A percentile compares a stretch with the other conserved stretches of the same genome.
phyloP scores from a whole-genome alignment of 352 stramenopile species.

The Blastocystis sp. region DNA sequence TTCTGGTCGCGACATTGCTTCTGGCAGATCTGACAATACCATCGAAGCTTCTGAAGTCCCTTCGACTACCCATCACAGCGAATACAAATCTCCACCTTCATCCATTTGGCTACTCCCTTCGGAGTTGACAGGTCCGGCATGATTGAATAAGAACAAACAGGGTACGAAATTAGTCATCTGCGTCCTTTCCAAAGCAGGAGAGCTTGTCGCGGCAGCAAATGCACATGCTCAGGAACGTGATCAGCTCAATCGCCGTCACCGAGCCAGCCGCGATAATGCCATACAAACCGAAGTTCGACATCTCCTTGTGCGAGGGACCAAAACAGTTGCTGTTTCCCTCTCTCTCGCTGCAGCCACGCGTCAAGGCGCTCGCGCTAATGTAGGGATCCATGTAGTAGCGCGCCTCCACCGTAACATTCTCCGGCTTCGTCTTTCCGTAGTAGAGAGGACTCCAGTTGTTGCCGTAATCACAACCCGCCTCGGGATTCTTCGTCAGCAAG shows the following conservation, averaged over 20 bases:
- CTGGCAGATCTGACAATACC: slow-evolving; percentile 93
- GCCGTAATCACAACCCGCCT: not conserved
- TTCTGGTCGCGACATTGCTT: slow-evolving; percentile 99
- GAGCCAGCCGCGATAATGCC: not conserved
- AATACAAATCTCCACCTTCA: slow-evolving; percentile 61
- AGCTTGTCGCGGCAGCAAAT: not conserved
- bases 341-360: not conserved
- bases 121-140: slow-evolving; percentile 33
- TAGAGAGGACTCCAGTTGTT: not conserved
- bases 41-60: slow-evolving; percentile 92
- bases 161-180: not conserved
- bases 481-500: not conserved
- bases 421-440: not conserved
- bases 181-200: not conserved
- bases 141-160: not conserved
- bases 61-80: slow-evolving; percentile 68
- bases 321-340: not conserved
- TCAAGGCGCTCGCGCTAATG: not conserved
- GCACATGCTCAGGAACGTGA: not conserved
- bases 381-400: slow-evolving; percentile 7
- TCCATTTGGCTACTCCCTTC: slow-evolving; percentile 31
- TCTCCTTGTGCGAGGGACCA: slow-evolving; percentile 8
- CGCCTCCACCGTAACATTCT: not conserved
- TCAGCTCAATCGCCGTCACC: slow-evolving; percentile 3
- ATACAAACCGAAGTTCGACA: not conserved